Percentiles rank a stretch among this genome's conserved stretches.
These are phyloP conservation scores for Gossypium gossypioides DNA, from an alignment of 441 rosid species.

Conservation along the genomic window DNA sequence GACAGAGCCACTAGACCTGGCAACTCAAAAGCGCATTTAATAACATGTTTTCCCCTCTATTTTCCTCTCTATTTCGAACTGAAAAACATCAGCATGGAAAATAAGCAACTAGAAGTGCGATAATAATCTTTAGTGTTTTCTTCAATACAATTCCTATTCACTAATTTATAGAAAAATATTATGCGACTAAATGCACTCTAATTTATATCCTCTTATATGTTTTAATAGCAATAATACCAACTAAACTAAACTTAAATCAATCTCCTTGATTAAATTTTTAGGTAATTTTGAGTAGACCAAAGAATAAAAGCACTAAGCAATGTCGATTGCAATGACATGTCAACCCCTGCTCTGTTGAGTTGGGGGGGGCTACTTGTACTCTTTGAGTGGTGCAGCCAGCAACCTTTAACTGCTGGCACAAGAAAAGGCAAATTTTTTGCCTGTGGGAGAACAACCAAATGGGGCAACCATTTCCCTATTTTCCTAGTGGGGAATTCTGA, in stretches of 20 bases:
- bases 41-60: not conserved
- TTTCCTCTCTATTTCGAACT: not conserved
- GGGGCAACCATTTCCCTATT: not conserved
- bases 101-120: not conserved
- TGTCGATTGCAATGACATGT: not conserved
- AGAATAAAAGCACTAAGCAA: not conserved
- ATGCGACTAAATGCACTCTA: no score
- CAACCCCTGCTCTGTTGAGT: not conserved
- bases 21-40: not conserved
- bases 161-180: no score
- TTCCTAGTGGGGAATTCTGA: not conserved
- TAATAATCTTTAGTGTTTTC: not conserved
- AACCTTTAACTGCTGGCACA: not conserved
- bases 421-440: not conserved
- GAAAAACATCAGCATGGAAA: not conserved
- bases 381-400: not conserved
- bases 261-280: no score
- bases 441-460: not conserved
- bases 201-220: no score
- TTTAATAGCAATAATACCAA: no score
- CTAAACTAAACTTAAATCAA: no score
- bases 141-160: no score
- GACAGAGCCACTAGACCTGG: not conserved
- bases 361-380: not conserved
- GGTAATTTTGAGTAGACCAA: constrained; percentile 1